Conservation (phyloP, 805 yeast genomes). For the Torulaspora gathmanii region DNA sequence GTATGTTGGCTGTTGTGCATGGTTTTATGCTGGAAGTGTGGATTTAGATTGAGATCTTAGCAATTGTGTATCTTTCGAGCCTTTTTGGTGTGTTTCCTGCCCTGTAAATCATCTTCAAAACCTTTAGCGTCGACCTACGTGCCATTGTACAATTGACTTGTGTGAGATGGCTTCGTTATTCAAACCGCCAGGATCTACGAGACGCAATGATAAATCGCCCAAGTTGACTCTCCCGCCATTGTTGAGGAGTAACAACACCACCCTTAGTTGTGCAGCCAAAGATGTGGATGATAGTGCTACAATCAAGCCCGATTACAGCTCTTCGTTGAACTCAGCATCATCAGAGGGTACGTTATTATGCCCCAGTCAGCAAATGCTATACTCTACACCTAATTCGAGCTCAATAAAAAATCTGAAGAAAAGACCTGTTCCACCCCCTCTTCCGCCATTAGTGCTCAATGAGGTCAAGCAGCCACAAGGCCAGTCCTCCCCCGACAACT, state of each 20-base stretch:
- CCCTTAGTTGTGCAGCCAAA: conserved; percentile 4
- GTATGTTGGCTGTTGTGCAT: background rate
- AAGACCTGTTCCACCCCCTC: conserved; percentile 33
- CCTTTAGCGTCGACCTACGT: background rate
- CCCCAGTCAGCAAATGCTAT: conserved; percentile 14
- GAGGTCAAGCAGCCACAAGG: conserved; percentile 1
- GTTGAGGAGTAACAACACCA: conserved; percentile 20
- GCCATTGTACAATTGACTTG: background rate
- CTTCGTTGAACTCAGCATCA: conserved; percentile 18
- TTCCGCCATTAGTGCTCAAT: conserved; percentile 18
- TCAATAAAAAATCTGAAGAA: conserved; percentile 25
- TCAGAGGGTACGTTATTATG: conserved; percentile 16
- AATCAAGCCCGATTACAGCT: conserved; percentile 13
- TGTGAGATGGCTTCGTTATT: conserved; percentile 32
- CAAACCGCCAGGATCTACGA: conserved; percentile 42
- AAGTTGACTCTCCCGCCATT: conserved; percentile 41
- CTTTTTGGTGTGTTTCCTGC: background rate
- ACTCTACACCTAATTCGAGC: conserved; percentile 31
- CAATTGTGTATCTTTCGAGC: background rate
- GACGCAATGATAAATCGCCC: conserved; percentile 41
- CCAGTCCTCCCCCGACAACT: conserved; percentile 1
- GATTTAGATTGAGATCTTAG: background rate
- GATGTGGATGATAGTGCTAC: conserved; percentile 6
- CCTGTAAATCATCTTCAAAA: background rate
- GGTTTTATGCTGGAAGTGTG: background rate